Base-by-base conservation (phyloP, 176 grass and related monocot genomes). In the Avena atlantica region DNA sequence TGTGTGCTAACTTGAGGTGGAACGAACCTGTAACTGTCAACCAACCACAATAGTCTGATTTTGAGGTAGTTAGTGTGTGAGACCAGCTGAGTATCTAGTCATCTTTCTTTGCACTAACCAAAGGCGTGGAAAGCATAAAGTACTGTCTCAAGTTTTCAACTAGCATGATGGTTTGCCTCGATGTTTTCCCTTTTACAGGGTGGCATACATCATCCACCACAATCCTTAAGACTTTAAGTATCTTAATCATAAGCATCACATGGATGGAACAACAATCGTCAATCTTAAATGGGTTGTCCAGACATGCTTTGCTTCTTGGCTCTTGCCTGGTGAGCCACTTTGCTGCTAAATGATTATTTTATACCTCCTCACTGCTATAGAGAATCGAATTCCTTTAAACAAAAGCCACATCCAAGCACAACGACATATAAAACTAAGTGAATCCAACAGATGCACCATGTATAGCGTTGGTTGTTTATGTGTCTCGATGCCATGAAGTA, bases 81-180 rank as follows among this genome's bases (percentile, higher is more conserved):
- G 52, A 85, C 53, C 86, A 91, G 86, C 83, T 86, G 90, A 88
- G 77, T 51, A 77, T 86, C 31, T 53, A 70, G 51, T 44, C 78
- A 13, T 45, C 66, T 6, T 71, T 78, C 61, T 85, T 47, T 4
- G 37, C 62, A 40, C 29, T 17, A 88, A 77, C 3, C 40, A 77
- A 88, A 71, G 62, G 21, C 2, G 48, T 85, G 82, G 63, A 55
- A 63, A 81, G 3, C 70, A 72, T 85, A 81, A 91, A 88, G 81
- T 70, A 61, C 15, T 8, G n/a, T 24, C 48, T 85, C 52, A 69
- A 70, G 63, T 71, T 70, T 80, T 88, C 52, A 69, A 81, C 71
- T 71, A 91, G 78, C 71, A 78, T 64, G 75, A 81, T 70, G 50
- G 78, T 48, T 49, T 70, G 55, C 62, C 23, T 82, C 2, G 56